Evolutionary conservation across 169 alveolate genomes (phyloP).

Genomic region (Cryptosporidium ubiquitum): DNA sequence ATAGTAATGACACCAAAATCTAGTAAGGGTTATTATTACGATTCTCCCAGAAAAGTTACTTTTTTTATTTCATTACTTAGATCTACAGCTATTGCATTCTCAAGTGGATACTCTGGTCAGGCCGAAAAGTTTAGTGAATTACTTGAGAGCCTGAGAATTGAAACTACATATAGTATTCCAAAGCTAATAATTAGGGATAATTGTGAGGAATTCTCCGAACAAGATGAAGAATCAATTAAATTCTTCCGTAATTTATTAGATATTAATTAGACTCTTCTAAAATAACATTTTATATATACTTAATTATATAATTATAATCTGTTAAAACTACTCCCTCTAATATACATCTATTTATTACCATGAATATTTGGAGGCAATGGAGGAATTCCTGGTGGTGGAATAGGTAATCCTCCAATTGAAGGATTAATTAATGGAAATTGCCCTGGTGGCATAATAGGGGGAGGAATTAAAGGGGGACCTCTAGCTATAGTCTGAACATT

Average conservation of each 20-base stretch:
- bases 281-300: neutral
- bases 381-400: conserved; percentile 35
- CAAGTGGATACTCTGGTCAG: conserved; percentile 17
- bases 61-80: conserved; percentile 29
- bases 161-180: conserved; percentile 23
- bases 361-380: conserved; percentile 45
- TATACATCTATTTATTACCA: neutral
- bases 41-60: conserved; percentile 37
- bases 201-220: conserved; percentile 56
- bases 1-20: conserved; percentile 40
- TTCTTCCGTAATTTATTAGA: conserved; percentile 51
- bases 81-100: conserved; percentile 53
- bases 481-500: conserved; percentile 35
- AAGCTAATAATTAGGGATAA: conserved; percentile 16
- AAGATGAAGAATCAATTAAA: conserved; percentile 51
- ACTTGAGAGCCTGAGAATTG: conserved; percentile 2
- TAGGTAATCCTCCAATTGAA: conserved; percentile 28
- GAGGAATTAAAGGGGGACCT: conserved; percentile 59
- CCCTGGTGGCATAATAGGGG: conserved; percentile 28
- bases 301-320: neutral
- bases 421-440: conserved; percentile 30
- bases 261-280: neutral
- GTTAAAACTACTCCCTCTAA: neutral
- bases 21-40: conserved; percentile 33
- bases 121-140: neutral